Percentiles rank a stretch among this genome's conserved stretches.
Conservation (phyloP, 495 filamentous ascomycete species). For the Hypoxylon lienhwacheense region DNA sequence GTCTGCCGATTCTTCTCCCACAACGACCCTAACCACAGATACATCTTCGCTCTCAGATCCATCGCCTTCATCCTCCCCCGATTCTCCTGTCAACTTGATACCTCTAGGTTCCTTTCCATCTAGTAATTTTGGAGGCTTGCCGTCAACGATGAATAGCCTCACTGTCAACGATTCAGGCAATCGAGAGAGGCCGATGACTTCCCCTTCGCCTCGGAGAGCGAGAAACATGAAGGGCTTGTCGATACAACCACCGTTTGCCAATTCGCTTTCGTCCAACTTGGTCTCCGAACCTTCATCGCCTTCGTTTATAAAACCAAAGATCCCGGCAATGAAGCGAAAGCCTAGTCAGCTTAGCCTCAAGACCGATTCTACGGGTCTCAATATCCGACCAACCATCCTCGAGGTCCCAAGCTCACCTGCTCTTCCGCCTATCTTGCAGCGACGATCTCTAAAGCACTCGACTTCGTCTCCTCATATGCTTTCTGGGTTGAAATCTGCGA, state of each 20-base stretch:
- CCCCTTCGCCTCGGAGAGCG: slow-evolving; percentile 71
- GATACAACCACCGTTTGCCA: slow-evolving; percentile 71
- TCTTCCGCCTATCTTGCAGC: slow-evolving; percentile 55
- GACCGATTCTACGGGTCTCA: slow-evolving; percentile 57
- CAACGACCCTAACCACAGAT: slow-evolving; percentile 88
- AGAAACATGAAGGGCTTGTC: slow-evolving; percentile 95
- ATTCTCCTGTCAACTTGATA: slow-evolving; percentile 71
- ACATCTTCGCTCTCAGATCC: slow-evolving; percentile 85
- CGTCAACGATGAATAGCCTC: slow-evolving; percentile 49
- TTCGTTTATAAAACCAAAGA: slow-evolving; percentile 73
- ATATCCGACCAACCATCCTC: slow-evolving; percentile 41
- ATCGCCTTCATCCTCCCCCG: slow-evolving; percentile 87
- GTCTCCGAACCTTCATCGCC: slow-evolving; percentile 81
- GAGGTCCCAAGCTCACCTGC: slow-evolving; percentile 50
- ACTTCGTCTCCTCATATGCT: slow-evolving; percentile 59
- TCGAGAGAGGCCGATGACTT: slow-evolving; percentile 59
- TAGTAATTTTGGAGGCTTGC: slow-evolving; percentile 46
- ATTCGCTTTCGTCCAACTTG: slow-evolving; percentile 44
- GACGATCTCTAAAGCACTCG: slow-evolving; percentile 58
- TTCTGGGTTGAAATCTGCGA: slow-evolving; percentile 52
- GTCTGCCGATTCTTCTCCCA: slow-evolving; percentile 92
- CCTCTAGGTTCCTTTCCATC: slow-evolving; percentile 60
- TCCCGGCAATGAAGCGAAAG: slow-evolving; percentile 67
- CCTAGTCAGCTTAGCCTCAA: slow-evolving; percentile 74
- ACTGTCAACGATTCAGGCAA: slow-evolving; percentile 42